phyloP scores from a whole-genome alignment of 129 eudicot genomes.

The Artemisia tridentata region DNA sequence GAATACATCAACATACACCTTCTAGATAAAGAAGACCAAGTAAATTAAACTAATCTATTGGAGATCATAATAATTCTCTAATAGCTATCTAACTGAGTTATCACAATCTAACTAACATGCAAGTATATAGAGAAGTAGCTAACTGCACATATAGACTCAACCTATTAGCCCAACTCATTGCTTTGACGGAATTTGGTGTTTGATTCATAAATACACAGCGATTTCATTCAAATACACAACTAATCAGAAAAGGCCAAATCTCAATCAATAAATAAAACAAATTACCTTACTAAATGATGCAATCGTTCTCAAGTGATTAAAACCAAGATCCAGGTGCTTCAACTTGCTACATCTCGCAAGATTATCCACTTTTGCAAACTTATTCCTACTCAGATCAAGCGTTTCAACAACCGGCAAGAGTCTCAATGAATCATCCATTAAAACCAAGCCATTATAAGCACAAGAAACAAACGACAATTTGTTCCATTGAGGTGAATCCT shows the following conservation, averaged over 20 bases:
- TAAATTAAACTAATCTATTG: too few species aligned
- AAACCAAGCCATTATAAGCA: conserved; percentile 76
- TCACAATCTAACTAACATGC: too few species aligned
- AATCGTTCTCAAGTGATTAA: conserved; percentile 76
- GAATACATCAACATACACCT: too few species aligned
- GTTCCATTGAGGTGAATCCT: conserved; percentile 83
- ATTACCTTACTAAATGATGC: conserved; percentile 68
- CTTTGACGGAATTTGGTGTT: neutral
- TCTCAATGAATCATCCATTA: conserved; percentile 94
- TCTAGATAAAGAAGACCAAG: too few species aligned
- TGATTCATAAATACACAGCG: neutral
- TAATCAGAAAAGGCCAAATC: neutral
- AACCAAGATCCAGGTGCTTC: conserved; percentile 88
- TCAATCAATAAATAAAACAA: neutral
- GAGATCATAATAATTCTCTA: too few species aligned
- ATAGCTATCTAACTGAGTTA: too few species aligned
- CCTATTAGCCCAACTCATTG: conserved; percentile 5
- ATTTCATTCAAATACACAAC: neutral
- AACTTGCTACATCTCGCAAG: conserved; percentile 66
- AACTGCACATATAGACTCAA: too few species aligned
- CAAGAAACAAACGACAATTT: conserved; percentile 77
- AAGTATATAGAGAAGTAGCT: too few species aligned
- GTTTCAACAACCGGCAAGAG: conserved; percentile 89
- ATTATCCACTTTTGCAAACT: conserved; percentile 87
- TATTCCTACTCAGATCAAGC: conserved; percentile 92